Base-by-base conservation (phyloP, 495 filamentous ascomycete species). In the Aspergillus affinis region DNA sequence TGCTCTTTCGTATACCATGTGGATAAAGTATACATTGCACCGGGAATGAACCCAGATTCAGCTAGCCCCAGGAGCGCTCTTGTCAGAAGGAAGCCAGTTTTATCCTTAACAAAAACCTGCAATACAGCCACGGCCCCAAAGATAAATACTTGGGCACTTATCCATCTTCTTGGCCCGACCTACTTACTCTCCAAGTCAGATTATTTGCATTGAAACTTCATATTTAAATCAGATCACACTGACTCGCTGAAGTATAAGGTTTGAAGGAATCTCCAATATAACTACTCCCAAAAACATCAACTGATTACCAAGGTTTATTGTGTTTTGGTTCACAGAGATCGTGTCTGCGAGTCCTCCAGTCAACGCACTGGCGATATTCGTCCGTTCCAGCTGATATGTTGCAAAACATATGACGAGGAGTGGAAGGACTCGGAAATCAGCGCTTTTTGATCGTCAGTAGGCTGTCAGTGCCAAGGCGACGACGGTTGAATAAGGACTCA, bases 41-140 rank as follows among this genome's bases (percentile, higher is more conserved):
- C 82, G 0, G 82, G 82, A n/a, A 84, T 84, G 62, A 82, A 86
- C 0, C 82, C 82, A 0, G 81, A 76, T 54, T 85, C 83, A 23
- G 75, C 75, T 26, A 82, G 72, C 10, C 81, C 82, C 10, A 84
- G 73, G 0, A 84, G 59, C 0, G 78, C 41, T 29, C 83, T 69
- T 0, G 77, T 81, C 0, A 69, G 47, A 0, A 84, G 62, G 54
- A 78, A 85, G 0, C 75, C 71, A 0, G 61, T 72, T 17, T 72
- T 65, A 18, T 80, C 72, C 5, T 75, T 76, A 54, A 82, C 70
- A 51, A 85, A 82, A 1, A 80, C 69, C 61, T 86, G 83, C 21
- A 83, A 72, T 2, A 74, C 74, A 2, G 78, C 81, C 0, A 85
- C 72, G 4, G 82, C 17, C 0, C 82, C 83, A 63, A 81, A 84